phyloP scores from a whole-genome alignment of 768 basidiomycete genomes.

The Xerocomellus intermedius region DNA sequence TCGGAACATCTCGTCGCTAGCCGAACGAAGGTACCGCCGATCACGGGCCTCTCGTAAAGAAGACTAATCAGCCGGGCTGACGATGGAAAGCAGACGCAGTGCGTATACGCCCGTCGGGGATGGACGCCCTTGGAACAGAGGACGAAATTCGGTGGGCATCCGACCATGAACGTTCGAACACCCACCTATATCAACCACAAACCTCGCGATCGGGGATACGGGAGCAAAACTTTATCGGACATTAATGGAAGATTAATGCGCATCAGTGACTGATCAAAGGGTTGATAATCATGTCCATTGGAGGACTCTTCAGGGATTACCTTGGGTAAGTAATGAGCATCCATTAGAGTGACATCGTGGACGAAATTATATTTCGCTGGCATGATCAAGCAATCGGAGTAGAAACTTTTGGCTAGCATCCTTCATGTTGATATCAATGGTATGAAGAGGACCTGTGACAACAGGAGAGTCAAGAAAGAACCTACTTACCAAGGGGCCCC shows the following conservation, averaged over 20 bases:
- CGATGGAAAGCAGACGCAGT: background rate
- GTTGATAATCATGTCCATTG: background rate
- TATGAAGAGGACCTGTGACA: too few relatives aligned
- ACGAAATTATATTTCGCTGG: background rate
- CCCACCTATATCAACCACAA: background rate
- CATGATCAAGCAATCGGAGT: background rate
- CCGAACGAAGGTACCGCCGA: slow-evolving; percentile 17
- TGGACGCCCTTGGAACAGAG: background rate
- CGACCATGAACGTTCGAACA: background rate
- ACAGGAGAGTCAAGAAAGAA: too few relatives aligned
- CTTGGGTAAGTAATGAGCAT: background rate
- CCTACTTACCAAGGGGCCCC: too few relatives aligned
- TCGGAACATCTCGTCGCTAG: slow-evolving; percentile 12
- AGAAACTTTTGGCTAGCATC: background rate
- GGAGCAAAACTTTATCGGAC: background rate
- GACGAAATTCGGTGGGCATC: background rate
- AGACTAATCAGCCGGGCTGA: background rate
- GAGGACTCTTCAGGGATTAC: too few relatives aligned
- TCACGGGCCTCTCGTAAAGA: slow-evolving; percentile 21
- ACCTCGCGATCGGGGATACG: background rate
- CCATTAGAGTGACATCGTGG: background rate
- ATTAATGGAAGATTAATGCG: background rate
- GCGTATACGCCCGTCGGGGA: background rate
- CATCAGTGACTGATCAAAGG: background rate
- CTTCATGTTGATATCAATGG: too few relatives aligned